phyloP scores from a whole-genome alignment of 2,329 filamentous ascomycete species.

The Rutstroemia sydowiana region DNA sequence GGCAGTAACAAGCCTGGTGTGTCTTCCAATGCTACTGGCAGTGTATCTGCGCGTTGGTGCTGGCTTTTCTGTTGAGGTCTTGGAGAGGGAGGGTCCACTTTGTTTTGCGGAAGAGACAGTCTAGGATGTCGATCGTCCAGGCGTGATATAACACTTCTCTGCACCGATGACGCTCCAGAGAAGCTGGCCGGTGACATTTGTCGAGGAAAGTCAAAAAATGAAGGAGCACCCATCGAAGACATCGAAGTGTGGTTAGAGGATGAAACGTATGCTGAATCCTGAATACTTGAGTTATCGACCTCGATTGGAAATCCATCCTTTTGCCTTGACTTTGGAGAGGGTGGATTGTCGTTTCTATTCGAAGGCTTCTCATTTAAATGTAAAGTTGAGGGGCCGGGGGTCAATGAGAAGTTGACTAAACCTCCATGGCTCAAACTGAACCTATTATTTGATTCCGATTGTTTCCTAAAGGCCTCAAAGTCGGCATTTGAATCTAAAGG shows the following conservation, averaged over 20 bases:
- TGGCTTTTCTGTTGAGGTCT: constrained; percentile 17
- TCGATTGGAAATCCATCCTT: constrained; percentile 14
- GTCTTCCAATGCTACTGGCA: constrained; percentile 43
- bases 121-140: constrained; percentile 46
- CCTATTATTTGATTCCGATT: constrained; percentile 57
- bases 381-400: constrained; percentile 17
- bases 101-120: constrained; percentile 46
- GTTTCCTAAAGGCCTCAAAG: constrained; percentile 71
- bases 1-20: constrained; percentile 46
- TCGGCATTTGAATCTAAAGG: constrained; percentile 70
- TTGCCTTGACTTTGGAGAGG: constrained; percentile 19
- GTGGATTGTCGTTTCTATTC: constrained; percentile 17
- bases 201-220: constrained; percentile 37
- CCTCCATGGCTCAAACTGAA: constrained; percentile 39
- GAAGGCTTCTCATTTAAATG: constrained; percentile 18
- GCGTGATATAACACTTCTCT: constrained; percentile 23
- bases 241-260: constrained; percentile 34
- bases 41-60: constrained; percentile 40
- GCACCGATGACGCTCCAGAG: constrained; percentile 21
- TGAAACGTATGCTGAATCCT: constrained; percentile 49
- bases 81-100: constrained; percentile 35
- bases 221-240: constrained; percentile 16
- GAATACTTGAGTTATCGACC: constrained; percentile 38
- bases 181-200: constrained; percentile 41
- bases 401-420: constrained; percentile 40